Evolutionary conservation across 495 filamentous ascomycete species (phyloP), one percentile per base, ranked within the genome.

Genomic region (Aspergillus nanangensis): DNA sequence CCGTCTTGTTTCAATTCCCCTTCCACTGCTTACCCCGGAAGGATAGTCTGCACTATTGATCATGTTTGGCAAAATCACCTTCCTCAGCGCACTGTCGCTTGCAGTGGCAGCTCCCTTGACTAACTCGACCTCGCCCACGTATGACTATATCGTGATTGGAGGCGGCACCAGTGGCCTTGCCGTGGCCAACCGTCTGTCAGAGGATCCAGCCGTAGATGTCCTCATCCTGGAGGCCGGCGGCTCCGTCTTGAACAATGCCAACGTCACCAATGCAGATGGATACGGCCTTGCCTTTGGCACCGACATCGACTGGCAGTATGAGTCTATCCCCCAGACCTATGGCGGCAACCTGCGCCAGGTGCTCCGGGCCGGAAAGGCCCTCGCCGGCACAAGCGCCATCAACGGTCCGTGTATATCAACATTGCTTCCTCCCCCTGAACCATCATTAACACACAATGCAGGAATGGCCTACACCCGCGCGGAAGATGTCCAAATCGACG

Each of bases 161-260:
- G 75, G 70, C 35, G 76, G 76, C 5, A 80, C 78, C 4, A 60
- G 66, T 42, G 78, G 78, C 14, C 66, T 82, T 15, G 69, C 72
- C 10, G 53, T 80, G 5, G 78, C 79, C 4, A 74, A 73, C 53
- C 68, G 77, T 10, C 67, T 82, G 4, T 75, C 74, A 2, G 73
- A 75, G 49, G 54, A 72, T 39, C 54, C 69, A 2, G 54, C 65
- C 38, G 41, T 75, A 22, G 68, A 52, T 4, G 71, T 82, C 10
- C 67, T 67, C 0, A 65, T 82, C 15, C 67, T 81, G 21, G 79
- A 83, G 60, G 77, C 78, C 14, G 79, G 80, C 2, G 59, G 51
- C n/a, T 70, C 69, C 13, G 71, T 68, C 11, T 63, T 64, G 8
- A 58, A 72, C 33, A 78, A 79, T 38, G 48, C 54, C 15, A 77